Conservation (phyloP, 306 rosid genomes). For the Pterocarpus santalinus region DNA sequence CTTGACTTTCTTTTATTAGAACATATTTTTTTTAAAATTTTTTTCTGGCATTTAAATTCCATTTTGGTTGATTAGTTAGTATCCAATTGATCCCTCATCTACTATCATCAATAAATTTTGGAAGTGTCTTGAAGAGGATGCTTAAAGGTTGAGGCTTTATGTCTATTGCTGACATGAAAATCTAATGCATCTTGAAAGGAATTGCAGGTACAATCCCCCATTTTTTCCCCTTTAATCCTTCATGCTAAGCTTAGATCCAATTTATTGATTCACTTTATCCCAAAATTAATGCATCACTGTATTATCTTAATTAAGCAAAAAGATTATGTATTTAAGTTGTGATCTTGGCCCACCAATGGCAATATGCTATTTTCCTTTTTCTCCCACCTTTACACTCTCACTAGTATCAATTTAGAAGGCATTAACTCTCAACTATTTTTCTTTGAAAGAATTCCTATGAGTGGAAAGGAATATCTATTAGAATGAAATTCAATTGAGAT, state of each 20-base stretch:
- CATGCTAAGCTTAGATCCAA: neutral
- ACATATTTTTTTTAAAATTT: too few species aligned
- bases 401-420: constrained; percentile 5
- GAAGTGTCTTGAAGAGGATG: neutral
- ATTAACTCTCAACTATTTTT: neutral
- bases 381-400: neutral
- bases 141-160: constrained; percentile 5
- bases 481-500: neutral
- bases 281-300: constrained; percentile 8
- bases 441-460: neutral
- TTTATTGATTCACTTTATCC: constrained; percentile 4
- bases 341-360: neutral
- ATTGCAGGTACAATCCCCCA: too few species aligned
- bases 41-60: neutral
- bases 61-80: neutral
- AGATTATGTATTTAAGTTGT: neutral
- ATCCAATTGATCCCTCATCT: neutral
- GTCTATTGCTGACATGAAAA: neutral
- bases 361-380: neutral
- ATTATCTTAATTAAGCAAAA: neutral
- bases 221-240: too few species aligned
- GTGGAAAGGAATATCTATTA: neutral
- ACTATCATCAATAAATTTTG: neutral
- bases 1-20: neutral
- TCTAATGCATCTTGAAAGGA: neutral